Conservation (phyloP, 495 filamentous ascomycete species). For the Hyaloscypha variabilis region DNA sequence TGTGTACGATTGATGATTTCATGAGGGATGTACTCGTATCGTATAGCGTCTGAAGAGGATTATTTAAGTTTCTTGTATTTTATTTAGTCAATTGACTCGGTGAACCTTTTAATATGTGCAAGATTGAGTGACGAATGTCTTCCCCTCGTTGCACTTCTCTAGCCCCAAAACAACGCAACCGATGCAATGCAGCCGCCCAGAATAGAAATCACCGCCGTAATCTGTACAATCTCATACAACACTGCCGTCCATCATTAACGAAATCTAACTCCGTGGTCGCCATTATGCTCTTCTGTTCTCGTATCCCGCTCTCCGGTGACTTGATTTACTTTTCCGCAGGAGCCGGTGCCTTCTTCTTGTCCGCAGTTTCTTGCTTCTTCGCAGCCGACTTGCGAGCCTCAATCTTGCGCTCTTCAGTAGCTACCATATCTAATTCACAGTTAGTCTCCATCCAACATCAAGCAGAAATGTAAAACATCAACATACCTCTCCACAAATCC, state of each 20-base stretch:
- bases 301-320: background rate
- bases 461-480: background rate
- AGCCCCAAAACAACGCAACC: background rate
- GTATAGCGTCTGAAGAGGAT: background rate
- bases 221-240: too few relatives aligned
- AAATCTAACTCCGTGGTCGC: background rate
- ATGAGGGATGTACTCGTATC: conserved; percentile 10
- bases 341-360: background rate
- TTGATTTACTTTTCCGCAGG: background rate
- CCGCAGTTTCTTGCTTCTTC: conserved; percentile 44
- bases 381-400: conserved; percentile 58
- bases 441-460: conserved; percentile 5
- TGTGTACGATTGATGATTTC: conserved; percentile 15
- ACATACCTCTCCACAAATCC: conserved; percentile 83
- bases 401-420: conserved; percentile 70
- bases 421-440: conserved; percentile 65
- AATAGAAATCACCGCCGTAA: too few relatives aligned
- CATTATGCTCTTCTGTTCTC: background rate
- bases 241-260: too few relatives aligned
- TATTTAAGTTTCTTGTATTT: conserved; percentile 19
- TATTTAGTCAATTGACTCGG: background rate
- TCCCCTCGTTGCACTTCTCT: conserved; percentile 6
- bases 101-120: background rate
- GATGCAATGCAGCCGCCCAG: background rate
- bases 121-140: background rate